Conservation (phyloP, 1,284 basidiomycete species). For the Kwoniella shivajii region DNA sequence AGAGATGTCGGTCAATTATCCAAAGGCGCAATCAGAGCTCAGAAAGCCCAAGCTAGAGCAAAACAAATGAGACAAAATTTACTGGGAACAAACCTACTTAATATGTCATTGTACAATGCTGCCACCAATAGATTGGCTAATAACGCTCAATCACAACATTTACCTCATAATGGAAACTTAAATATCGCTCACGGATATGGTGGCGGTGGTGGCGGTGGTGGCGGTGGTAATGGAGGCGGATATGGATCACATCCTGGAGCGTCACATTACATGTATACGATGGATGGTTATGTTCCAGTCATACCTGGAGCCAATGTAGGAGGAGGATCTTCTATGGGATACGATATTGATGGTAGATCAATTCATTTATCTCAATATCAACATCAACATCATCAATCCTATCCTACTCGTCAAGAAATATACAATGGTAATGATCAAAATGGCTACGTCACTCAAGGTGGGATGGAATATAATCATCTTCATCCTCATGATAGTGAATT, state of each 20-base stretch:
- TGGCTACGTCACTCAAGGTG: background rate
- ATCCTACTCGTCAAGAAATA: conserved; percentile 9
- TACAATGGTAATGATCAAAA: conserved; percentile 4
- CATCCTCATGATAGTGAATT: too few species aligned
- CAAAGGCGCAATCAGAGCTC: conserved; percentile 48
- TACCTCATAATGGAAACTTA: conserved; percentile 3
- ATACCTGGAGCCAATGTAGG: too few species aligned
- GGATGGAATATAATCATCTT: background rate
- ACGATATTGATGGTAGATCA: conserved; percentile 31
- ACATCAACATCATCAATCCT: background rate
- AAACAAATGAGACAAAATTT: conserved; percentile 46
- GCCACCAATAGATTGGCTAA: conserved; percentile 14
- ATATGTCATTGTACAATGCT: conserved; percentile 37
- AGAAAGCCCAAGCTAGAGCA: conserved; percentile 42
- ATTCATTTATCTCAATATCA: conserved; percentile 2
- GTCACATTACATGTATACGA: conserved; percentile 8
- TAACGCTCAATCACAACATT: conserved; percentile 6
- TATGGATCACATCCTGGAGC: conserved; percentile 22
- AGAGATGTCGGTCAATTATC: conserved; percentile 46
- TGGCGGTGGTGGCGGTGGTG: background rate
- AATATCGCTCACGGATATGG: background rate
- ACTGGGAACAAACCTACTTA: conserved; percentile 42
- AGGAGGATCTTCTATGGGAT: conserved; percentile 27
- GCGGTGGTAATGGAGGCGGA: background rate
- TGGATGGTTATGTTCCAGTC: conserved; percentile 19